These are phyloP conservation scores for Naganishia onofrii DNA, from an alignment of 768 basidiomycete species.

Conservation along the genomic window DNA sequence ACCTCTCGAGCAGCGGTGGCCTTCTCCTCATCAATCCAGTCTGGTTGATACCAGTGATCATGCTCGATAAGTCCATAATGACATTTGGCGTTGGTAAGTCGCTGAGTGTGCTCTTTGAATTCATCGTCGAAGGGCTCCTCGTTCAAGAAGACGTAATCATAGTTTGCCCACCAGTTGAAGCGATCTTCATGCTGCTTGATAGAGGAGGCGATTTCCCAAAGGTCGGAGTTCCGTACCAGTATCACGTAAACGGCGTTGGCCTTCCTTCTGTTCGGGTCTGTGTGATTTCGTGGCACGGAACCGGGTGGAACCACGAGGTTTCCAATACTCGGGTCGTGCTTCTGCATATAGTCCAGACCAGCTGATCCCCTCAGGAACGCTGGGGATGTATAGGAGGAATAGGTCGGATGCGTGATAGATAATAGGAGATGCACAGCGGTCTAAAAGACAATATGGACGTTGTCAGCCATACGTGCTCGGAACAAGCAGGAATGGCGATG, in stretches of 20 bases:
- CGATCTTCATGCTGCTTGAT: conserved; percentile 79
- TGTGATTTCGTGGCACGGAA: conserved; percentile 14
- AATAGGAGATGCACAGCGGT: conserved; percentile 47
- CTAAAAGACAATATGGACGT: conserved; percentile 30
- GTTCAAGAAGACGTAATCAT: conserved; percentile 83
- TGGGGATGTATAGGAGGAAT: conserved; percentile 44
- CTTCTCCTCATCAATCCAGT: conserved; percentile 70
- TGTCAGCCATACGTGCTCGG: neutral
- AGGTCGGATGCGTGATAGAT: conserved; percentile 47
- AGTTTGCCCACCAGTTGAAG: conserved; percentile 74
- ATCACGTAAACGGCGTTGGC: conserved; percentile 82
- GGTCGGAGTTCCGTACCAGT: conserved; percentile 55
- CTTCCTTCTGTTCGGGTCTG: conserved; percentile 52
- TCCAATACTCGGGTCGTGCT: conserved; percentile 5
- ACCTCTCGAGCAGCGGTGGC: conserved; percentile 60
- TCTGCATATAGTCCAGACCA: conserved; percentile 2
- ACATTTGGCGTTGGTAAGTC: conserved; percentile 64
- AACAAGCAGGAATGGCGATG: neutral
- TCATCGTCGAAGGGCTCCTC: conserved; percentile 70
- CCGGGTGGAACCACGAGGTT: conserved; percentile 25
- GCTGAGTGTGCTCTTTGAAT: conserved; percentile 62
- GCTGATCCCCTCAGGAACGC: conserved; percentile 24
- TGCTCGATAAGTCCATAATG: conserved; percentile 64
- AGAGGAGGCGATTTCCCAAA: conserved; percentile 60
- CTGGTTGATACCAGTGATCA: conserved; percentile 72